Conservation (phyloP, 2,329 filamentous ascomycete species). For the Calycina herbarum region DNA sequence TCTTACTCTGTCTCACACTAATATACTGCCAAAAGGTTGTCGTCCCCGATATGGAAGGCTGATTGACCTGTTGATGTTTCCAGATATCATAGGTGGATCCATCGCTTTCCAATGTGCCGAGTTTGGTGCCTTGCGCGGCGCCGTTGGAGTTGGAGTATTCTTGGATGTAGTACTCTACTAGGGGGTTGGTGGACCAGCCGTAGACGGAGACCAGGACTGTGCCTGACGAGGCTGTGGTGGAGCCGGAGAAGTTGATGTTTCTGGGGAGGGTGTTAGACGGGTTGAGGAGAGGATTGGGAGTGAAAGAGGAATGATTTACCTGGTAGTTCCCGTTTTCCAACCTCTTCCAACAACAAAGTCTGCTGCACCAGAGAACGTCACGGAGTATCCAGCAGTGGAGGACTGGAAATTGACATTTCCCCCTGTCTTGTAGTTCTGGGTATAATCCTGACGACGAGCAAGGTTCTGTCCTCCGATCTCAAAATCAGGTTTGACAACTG, state of each 20-base stretch:
- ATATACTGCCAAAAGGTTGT: constrained; percentile 53
- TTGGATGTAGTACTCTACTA: constrained; percentile 61
- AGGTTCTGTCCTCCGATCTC: constrained; percentile 15
- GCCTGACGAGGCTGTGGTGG: constrained; percentile 39
- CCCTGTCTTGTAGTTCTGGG: constrained; percentile 27
- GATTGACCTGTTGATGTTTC: constrained; percentile 29
- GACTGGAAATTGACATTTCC: constrained; percentile 24
- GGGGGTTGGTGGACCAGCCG: constrained; percentile 53
- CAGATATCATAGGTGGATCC: constrained; percentile 52
- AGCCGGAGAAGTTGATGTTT: constrained; percentile 43
- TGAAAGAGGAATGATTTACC: constrained; percentile 8
- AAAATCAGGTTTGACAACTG: constrained; percentile 15
- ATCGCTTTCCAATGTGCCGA: constrained; percentile 52
- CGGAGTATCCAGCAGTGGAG: constrained; percentile 18
- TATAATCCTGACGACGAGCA: constrained; percentile 23
- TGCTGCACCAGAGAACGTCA: constrained; percentile 19
- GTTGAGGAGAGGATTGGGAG: not conserved
- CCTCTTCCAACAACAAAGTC: constrained; percentile 25
- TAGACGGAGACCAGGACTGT: constrained; percentile 56
- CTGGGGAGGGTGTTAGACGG: not conserved
- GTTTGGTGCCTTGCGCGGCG: constrained; percentile 40
- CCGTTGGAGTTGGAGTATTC: constrained; percentile 51
- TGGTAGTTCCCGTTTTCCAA: constrained; percentile 19
- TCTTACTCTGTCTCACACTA: constrained; percentile 51
- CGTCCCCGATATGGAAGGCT: constrained; percentile 44